These are phyloP conservation scores for Metrosideros polymorpha DNA, from an alignment of 441 rosid species.

Conservation along the genomic window DNA sequence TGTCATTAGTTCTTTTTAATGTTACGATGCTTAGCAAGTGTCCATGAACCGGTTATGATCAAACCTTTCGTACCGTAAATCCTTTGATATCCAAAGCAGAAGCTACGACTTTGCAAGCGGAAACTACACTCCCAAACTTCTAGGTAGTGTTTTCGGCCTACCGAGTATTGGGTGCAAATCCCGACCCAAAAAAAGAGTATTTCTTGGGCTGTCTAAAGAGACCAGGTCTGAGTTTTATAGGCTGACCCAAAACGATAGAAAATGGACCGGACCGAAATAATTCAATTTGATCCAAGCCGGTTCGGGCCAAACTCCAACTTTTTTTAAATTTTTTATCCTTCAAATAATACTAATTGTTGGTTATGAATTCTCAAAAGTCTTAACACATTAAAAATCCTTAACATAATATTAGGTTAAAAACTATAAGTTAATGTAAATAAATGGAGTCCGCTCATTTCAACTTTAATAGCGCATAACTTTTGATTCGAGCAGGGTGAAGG, in stretches of 20 bases:
- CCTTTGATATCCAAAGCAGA: not conserved
- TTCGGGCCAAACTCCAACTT: not conserved
- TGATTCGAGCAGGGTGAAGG: not conserved
- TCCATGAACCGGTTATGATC: not conserved
- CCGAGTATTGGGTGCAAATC: not conserved
- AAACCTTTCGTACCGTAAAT: not conserved
- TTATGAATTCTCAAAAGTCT: not conserved
- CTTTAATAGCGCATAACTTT: not conserved
- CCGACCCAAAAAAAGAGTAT: too few species aligned
- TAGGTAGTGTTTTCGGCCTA: not conserved
- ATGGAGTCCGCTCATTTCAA: not conserved
- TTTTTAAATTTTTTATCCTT: not conserved
- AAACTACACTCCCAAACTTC: not conserved
- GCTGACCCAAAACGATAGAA: not conserved
- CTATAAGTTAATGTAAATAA: not conserved
- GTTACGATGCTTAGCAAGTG: not conserved
- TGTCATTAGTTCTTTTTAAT: not conserved
- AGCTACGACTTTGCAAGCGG: not conserved
- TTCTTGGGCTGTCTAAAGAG: not conserved
- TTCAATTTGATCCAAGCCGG: not conserved
- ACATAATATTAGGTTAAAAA: not conserved
- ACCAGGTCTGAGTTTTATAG: not conserved
- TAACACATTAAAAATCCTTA: not conserved
- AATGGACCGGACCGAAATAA: not conserved
- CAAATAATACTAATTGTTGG: not conserved